Evolutionary conservation across 1,284 basidiomycete species (phyloP).

Genomic region (Gomphus sp.): DNA sequence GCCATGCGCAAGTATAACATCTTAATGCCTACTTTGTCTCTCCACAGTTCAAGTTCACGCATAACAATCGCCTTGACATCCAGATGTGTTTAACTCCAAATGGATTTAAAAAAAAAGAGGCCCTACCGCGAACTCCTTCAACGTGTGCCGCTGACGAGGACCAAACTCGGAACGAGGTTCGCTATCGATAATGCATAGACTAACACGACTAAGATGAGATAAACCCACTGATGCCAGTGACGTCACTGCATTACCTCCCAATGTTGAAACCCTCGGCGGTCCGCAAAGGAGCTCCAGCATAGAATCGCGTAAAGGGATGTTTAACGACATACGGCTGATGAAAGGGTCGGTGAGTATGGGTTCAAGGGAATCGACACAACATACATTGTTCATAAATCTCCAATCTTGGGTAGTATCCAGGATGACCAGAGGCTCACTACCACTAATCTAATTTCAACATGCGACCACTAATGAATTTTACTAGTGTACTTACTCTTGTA

Average conservation of each 20-base stretch:
- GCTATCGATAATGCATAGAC: constrained; percentile 81
- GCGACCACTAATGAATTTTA: not conserved
- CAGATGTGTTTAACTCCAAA: not conserved
- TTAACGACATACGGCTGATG: constrained; percentile 67
- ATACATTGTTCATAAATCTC: constrained; percentile 75
- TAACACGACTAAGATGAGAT: constrained; percentile 19
- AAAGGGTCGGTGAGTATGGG: constrained; percentile 6
- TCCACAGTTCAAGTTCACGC: constrained; percentile 93
- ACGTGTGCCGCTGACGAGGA: constrained; percentile 81
- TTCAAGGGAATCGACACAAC: not conserved
- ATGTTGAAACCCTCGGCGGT: constrained; percentile 89
- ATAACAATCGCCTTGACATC: constrained; percentile 70
- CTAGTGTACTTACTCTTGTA: constrained; percentile 54
- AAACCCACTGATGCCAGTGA: not conserved
- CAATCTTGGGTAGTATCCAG: constrained; percentile 78
- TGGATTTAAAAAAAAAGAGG: not conserved
- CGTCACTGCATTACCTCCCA: constrained; percentile 46
- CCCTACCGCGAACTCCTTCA: constrained; percentile 83
- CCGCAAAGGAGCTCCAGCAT: constrained; percentile 84
- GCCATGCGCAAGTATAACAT: not conserved
- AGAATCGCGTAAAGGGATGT: constrained; percentile 71
- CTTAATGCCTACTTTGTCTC: constrained; percentile 63
- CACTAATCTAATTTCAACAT: constrained; percentile 31
- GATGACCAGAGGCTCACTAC: constrained; percentile 83
- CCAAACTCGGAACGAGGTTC: constrained; percentile 78